These are phyloP conservation scores for Inga oerstediana DNA, from an alignment of 306 rosid genomes.

Conservation along the genomic window DNA sequence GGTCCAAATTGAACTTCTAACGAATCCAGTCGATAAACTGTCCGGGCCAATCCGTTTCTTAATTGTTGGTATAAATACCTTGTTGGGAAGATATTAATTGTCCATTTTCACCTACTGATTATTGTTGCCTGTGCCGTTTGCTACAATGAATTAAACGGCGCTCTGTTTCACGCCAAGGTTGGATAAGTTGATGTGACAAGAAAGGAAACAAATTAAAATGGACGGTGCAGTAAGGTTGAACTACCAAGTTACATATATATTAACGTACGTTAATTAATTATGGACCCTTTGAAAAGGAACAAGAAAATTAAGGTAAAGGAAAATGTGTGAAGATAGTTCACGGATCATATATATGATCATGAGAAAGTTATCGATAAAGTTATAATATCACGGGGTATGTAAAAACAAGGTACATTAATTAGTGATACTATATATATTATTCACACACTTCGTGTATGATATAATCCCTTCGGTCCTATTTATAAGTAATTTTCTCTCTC, in stretches of 20 bases:
- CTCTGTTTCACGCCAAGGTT: neutral
- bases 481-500: too few relatives aligned
- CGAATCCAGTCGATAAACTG: too few relatives aligned
- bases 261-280: neutral
- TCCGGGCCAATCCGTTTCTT: too few relatives aligned
- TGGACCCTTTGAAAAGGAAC: neutral
- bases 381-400: constrained; percentile 31
- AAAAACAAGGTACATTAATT: constrained; percentile 26
- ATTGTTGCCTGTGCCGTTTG: neutral
- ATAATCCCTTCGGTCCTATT: too few relatives aligned
- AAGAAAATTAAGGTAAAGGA: constrained; percentile 17
- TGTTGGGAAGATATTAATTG: too few relatives aligned
- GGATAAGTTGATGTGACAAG: neutral
- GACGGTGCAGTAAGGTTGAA: neutral
- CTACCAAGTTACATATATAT: neutral
- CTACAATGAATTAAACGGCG: neutral
- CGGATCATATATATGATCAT: constrained; percentile 27
- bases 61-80: too few relatives aligned
- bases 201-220: neutral
- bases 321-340: constrained; percentile 26
- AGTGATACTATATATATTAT: constrained; percentile 2
- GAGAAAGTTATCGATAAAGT: constrained; percentile 22
- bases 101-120: neutral
- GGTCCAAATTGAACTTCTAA: neutral
- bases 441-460: neutral